Base-by-base conservation (phyloP, 2,329 filamentous ascomycete genomes). In the Penicillium sp. region DNA sequence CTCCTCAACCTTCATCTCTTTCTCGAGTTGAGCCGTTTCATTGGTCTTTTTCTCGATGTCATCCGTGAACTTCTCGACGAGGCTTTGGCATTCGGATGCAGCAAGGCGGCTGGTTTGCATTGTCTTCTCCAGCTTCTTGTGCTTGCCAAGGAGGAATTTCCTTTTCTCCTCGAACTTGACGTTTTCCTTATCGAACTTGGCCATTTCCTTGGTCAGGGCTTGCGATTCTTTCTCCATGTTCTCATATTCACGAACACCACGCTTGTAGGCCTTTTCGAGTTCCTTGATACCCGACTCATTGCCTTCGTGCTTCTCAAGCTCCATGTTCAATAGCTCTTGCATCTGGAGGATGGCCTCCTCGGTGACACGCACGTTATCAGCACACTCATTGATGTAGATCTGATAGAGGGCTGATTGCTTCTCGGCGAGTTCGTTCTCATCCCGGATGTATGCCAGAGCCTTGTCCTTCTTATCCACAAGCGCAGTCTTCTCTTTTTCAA, bases 161-260 rank as follows among this genome's bases (percentile, higher is more conserved):
- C 90, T 90, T 83, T 98, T 98, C 78, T 99, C 96, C 67, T 98
- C 94, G 68, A 96, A 93, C 74, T 99, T 99, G 78, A 99, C 95
- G 24, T 89, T 89, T 74, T 98, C 95, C 75, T 98, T 97, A 73
- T 99, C 96, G 65, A 96, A 93, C 74, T 93, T 94, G 49, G 92
- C 89, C 79, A 95, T 89, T 74, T 98, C 92, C 75, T 97, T 97
- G 63, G 90, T 81, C 58, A 97, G 83, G 28, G 82, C 84, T 69
- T 97, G 91, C 0, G 89, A 89, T 56, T 91, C 85, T 78, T 96
- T 94, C 69, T 96, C 92, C 66, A 96, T 87, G 1, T 83, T 82
- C 68, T 96, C 93, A 66, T 90, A 93, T 65, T 96, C 90, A 71
- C 93, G 96, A 68, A 85, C 86, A n/a, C 91, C 91, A 60, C 88